Base-by-base conservation (phyloP, 139 green algal species). In the Closterium sp. region DNA sequence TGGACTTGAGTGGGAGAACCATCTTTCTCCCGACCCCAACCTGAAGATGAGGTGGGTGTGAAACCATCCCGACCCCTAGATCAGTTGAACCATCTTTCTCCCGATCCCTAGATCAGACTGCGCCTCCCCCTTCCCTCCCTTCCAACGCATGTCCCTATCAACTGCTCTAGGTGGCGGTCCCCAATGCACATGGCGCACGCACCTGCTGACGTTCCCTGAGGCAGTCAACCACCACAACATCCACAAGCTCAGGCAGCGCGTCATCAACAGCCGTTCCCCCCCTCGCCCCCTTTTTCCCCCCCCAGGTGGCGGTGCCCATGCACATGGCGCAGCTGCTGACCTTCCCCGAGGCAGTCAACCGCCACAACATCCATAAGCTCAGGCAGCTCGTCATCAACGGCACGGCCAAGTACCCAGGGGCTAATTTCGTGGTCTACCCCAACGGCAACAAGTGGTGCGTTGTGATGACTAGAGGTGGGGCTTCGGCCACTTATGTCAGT, bases 281-380 rank as follows among this genome's bases (percentile, higher is more conserved):
- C 84, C 12, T 2, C 3, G 2, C 10, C 9, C 6, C 7, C 55
- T 90, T 1, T 87, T 88, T 90, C 35, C 55, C 55, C 23, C 55
- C 21, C 28, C 94, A 98, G 96, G 97, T 99, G 76, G 97, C 96
- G 36, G 96, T 99, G 38, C 98, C 98, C 2, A 93, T 96, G 91
- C 96, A 97, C 87, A 97, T 99, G 95, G 98, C 98, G 2, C 96
- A 95, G 89, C 95, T 95, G 84, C 96, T 99, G 35, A 99, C 97
- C 23, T 99, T 97, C 96, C 98, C 98, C 0, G 97, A 99, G 94
- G 92, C 94, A 0, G 98, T 99, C 8, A 87, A 96, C 3, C 86
- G 94, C 25, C 91, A 98, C 97, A 99, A 99, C 96, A 96, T 99
- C 36, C 96, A 97, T 55, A 96, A 97, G 90, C 95, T 99, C 90